Base-by-base conservation (phyloP, 2,329 filamentous ascomycete species). In the Catunica adiposa region DNA sequence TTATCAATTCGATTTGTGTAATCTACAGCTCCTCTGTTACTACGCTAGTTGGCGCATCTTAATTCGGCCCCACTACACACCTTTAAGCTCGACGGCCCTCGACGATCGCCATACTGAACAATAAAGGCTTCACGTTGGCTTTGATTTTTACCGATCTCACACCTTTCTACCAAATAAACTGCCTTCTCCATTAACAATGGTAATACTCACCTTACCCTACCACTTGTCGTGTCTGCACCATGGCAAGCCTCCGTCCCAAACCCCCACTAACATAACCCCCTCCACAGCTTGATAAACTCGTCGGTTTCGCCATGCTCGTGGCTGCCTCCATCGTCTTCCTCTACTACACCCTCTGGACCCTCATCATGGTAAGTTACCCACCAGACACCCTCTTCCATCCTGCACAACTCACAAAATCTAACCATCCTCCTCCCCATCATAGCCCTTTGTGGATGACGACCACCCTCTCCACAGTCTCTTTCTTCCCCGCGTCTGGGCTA, bases 311-410 rank as follows among this genome's bases (percentile, higher is more conserved):
- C 77, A 81, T 81, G 78, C 75, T 81, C 68, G 77, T 79, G 77
- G 78, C 76, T 68, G 76, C 78, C 64, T 74, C 77, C 61, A 74
- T 78, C 68, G 74, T 81, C 65, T 81, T 81, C 65, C 71, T 78
- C 64, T 98, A 98, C 79, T 98, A 98, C 75, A 92, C 88, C 61
- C 80, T 95, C 70, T 98, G 92, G 92, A 95, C 92, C 26, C 78
- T 98, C 61, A 78, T 97, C 62, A 97, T 98, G 86, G 92, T 96
- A 79, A 58, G 71, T 64, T 22, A 50, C 29, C n/a, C 40, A 4
- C 9, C 37, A n/a, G n/a, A n/a, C n/a, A n/a, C 50, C 15, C 48
- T 31, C 25, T 15, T 15, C 3, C 2, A 40, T 11, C 11, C 47
- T 17, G 60, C 58, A 29, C n/a, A 53, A 98, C 92, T 92, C 92